A percentile compares a stretch with the other conserved stretches of the same genome.
phyloP scores from a whole-genome alignment of 441 rosid genomes.

The Pelargonium australe region DNA sequence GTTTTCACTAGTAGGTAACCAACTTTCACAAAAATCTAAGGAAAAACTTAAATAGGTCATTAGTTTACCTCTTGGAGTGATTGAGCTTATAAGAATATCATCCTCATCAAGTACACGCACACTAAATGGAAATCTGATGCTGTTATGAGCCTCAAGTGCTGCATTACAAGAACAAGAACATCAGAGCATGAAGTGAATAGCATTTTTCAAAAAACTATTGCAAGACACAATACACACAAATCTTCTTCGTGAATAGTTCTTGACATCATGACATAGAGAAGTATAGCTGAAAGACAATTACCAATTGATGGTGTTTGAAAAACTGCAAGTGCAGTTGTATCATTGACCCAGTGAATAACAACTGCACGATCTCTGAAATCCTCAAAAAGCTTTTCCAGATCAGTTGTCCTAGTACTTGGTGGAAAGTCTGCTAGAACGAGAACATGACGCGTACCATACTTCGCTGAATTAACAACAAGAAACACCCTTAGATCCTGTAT shows the following conservation, averaged over 20 bases:
- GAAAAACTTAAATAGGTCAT: slow-evolving; percentile 3
- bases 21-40: not conserved
- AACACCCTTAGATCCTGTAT: slow-evolving; percentile 9
- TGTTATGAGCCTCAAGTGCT: slow-evolving; percentile 46
- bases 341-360: slow-evolving; percentile 84
- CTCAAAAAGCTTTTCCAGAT: slow-evolving; percentile 65
- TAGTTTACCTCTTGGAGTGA: slow-evolving; percentile 40
- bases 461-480: slow-evolving; percentile 43
- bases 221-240: not conserved
- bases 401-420: slow-evolving; percentile 61
- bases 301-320: slow-evolving; percentile 68
- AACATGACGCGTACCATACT: slow-evolving; percentile 74
- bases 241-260: not conserved
- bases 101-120: slow-evolving; percentile 44
- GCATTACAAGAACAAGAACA: slow-evolving; percentile 22
- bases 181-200: not conserved
- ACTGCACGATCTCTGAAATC: slow-evolving; percentile 52
- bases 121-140: slow-evolving; percentile 36
- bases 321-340: slow-evolving; percentile 88
- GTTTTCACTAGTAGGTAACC: not conserved
- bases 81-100: slow-evolving; percentile 36
- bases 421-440: slow-evolving; percentile 73
- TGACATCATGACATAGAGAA: not conserved
- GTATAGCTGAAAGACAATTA: slow-evolving; percentile 22
- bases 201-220: not conserved